Base-by-base conservation (phyloP, 352 stramenopile species). In the Globisporangium abappressorium region DNA sequence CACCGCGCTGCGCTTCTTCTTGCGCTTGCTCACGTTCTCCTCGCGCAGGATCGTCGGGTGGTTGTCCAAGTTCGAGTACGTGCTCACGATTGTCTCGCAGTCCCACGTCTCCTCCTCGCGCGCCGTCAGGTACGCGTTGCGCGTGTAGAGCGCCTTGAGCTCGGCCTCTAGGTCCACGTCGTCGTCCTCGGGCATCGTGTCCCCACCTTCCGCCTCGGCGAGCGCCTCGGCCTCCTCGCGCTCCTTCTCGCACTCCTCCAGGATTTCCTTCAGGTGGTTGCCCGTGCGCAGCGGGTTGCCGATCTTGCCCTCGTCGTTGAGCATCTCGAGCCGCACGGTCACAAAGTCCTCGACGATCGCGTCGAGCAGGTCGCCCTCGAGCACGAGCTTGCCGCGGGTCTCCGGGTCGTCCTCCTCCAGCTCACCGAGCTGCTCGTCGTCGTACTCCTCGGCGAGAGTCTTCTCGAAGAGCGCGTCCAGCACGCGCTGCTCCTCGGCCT, bases 1-100 rank as follows among this genome's bases (percentile, higher is more conserved):
- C 24, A 73, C 58, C 43, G 34, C 74, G 7, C 57, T 75, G 70
- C 79, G 83, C 68, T 96, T 97, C 65, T 90, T 94, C 65, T 90
- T 92, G 56, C 80, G 80, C 51, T 85, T 86, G n/a, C 75, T 74
- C 43, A 76, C 64, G 5, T 61, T 66, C 58, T 90, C 78, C 62
- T 95, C 86, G 47, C 81, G 80, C 64, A 99, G 88, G 8, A 98
- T 70, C 9, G 90, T 97, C 28, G 97, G 97, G 78, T 99, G 98
- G 83, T 99, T 99, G 77, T 99, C 97, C 70, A 99, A 65, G 72
- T 98, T 99, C 36, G 94, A 98, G 82, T 99, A 99, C 47, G 97
- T 99, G 65, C 95, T 98, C 62, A 99, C 82, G 62, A 99, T 98
- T 54, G 94, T 98, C 76, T 99, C 97, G 69, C 92, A 98, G 80